phyloP scores from a whole-genome alignment of 805 yeast genomes.

The Starmerella ratchasimensis region DNA sequence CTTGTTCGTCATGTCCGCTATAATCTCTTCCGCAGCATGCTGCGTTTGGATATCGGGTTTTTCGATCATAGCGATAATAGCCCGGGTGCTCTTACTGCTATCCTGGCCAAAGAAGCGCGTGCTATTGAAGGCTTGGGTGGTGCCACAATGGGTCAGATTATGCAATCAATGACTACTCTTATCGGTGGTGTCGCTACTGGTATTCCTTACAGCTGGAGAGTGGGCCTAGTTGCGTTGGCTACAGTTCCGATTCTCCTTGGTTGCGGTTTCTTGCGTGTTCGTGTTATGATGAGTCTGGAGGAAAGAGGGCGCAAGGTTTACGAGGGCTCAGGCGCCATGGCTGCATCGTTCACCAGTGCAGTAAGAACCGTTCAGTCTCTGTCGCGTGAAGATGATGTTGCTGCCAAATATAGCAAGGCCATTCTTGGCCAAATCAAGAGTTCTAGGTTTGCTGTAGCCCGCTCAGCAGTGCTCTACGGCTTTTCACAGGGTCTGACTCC shows the following conservation, averaged over 20 bases:
- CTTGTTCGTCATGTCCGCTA: slow-evolving; percentile 27
- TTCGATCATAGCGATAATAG: slow-evolving; percentile 28
- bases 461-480: slow-evolving; percentile 29
- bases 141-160: slow-evolving; percentile 30
- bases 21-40: slow-evolving; percentile 24
- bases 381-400: slow-evolving; percentile 31
- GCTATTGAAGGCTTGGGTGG: slow-evolving; percentile 31
- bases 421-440: slow-evolving; percentile 24
- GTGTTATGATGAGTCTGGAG: slow-evolving; percentile 25
- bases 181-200: slow-evolving; percentile 30
- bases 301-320: slow-evolving; percentile 29
- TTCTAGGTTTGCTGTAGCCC: slow-evolving; percentile 21
- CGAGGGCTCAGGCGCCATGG: slow-evolving; percentile 30
- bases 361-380: slow-evolving; percentile 32
- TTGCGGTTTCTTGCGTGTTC: slow-evolving; percentile 30
- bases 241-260: slow-evolving; percentile 30
- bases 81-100: slow-evolving; percentile 29
- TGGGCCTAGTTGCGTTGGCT: slow-evolving; percentile 31
- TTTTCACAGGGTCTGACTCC: slow-evolving; percentile 30
- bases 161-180: slow-evolving; percentile 27
- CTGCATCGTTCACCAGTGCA: slow-evolving; percentile 29
- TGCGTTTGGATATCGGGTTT: slow-evolving; percentile 29
- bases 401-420: slow-evolving; percentile 22
- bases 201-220: slow-evolving; percentile 29
- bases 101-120: slow-evolving; percentile 30